A percentile compares a stretch with the other conserved stretches of the same genome.
Conservation (phyloP, 2,329 filamentous ascomycete genomes). For the Neofusicoccum sp. region DNA sequence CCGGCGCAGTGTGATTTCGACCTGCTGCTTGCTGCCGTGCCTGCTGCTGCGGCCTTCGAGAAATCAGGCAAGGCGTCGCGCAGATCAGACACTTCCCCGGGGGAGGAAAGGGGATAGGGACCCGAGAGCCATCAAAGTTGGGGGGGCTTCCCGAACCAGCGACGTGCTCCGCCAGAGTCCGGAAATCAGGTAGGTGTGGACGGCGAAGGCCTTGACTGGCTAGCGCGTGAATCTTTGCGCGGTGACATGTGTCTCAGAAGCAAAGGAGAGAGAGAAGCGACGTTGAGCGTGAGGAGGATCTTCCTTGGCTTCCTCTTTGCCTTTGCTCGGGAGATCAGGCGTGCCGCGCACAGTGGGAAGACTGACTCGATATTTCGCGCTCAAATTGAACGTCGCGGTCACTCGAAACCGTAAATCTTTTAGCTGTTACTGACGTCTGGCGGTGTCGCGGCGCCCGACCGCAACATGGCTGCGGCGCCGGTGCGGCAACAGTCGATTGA, state of each 20-base stretch:
- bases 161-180: too few relatives aligned
- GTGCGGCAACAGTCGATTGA: not conserved
- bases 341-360: not conserved
- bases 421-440: not conserved
- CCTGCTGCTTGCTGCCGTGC: not conserved
- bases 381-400: not conserved
- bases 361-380: constrained; percentile 15
- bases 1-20: not conserved
- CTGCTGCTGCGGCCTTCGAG: not conserved
- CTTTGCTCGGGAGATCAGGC: not conserved
- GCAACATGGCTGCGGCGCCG: not conserved
- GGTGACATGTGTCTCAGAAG: not conserved
- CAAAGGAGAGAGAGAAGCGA: not conserved
- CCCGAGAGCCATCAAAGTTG: not conserved
- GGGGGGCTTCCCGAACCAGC: too few relatives aligned
- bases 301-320: constrained; percentile 1
- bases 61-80: not conserved
- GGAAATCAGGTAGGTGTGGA: not conserved
- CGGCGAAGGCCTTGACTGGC: not conserved
- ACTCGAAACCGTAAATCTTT: not conserved
- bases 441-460: not conserved
- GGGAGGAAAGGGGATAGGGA: not conserved
- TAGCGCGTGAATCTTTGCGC: not conserved
- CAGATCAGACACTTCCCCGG: not conserved
- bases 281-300: not conserved